These are phyloP conservation scores for Talaromyces albobiverticillius DNA, from an alignment of 2,329 filamentous ascomycete species.

Conservation along the genomic window DNA sequence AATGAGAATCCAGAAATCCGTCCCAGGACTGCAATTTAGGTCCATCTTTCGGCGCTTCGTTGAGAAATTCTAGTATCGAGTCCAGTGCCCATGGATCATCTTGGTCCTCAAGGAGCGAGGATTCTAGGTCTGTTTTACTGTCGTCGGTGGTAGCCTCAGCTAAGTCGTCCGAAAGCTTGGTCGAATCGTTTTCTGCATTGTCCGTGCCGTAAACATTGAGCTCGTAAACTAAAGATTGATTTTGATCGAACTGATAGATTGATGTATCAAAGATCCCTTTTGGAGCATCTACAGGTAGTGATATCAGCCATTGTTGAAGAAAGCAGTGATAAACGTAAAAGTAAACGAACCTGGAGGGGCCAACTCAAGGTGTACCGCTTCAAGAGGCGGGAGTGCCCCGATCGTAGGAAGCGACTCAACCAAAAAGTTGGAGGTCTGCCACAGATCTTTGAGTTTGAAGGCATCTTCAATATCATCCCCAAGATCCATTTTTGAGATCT, in stretches of 20 bases:
- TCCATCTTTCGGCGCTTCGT: conserved; percentile 13
- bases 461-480: conserved; percentile 23
- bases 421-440: conserved; percentile 38
- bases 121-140: conserved; percentile 21
- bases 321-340: not conserved
- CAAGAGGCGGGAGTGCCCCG: too few relatives aligned
- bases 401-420: conserved; percentile 35
- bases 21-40: conserved; percentile 40
- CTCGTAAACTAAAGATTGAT: conserved; percentile 27
- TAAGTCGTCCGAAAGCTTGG: conserved; percentile 18
- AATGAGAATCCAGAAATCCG: conserved; percentile 31
- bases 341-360: conserved; percentile 8
- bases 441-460: conserved; percentile 35
- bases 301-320: not conserved
- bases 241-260: conserved; percentile 21
- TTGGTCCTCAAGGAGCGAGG: conserved; percentile 17
- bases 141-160: conserved; percentile 16
- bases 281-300: conserved; percentile 21
- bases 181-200: conserved; percentile 15
- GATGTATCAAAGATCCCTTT: conserved; percentile 24
- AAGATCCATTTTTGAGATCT: conserved; percentile 17
- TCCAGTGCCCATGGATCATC: not conserved
- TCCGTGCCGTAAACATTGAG: conserved; percentile 32
- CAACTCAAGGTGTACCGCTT: conserved; percentile 32
- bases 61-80: conserved; percentile 1